phyloP scores from a whole-genome alignment of 202 grass and related monocot species.

The Musa balbisiana region DNA sequence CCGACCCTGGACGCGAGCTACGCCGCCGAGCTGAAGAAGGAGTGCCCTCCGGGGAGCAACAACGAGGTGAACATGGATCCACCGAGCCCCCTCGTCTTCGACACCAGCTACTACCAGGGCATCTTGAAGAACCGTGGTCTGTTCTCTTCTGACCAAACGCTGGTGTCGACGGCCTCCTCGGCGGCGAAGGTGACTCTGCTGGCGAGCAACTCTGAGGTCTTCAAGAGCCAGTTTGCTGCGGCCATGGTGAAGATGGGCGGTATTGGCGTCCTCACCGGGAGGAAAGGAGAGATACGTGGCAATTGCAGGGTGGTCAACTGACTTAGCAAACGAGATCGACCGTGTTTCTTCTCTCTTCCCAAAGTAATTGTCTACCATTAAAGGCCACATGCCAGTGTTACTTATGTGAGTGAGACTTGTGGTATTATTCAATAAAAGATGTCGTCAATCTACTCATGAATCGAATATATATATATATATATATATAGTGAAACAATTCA shows the following conservation, averaged over 20 bases:
- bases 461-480: no score
- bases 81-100: not conserved
- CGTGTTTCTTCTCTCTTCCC: no score
- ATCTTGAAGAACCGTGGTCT: conserved; percentile 1
- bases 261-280: conserved; percentile 44
- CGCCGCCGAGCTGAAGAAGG: conserved; percentile 25
- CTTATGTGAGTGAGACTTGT: no score
- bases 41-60: conserved; percentile 14
- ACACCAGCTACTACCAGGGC: conserved; percentile 7
- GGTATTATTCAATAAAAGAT: no score
- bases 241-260: conserved; percentile 51
- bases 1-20: conserved; percentile 35
- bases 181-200: not conserved
- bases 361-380: no score
- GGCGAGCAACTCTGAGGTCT: not conserved
- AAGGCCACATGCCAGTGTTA: no score
- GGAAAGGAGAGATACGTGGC: conserved; percentile 26
- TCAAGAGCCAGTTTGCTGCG: conserved; percentile 34
- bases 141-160: conserved; percentile 16
- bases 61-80: conserved; percentile 6
- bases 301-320: conserved; percentile 44
- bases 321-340: no score
- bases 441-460: no score
- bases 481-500: no score
- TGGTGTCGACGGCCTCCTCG: not conserved